These are phyloP conservation scores for Exserohilum turcica DNA, from an alignment of 2,329 filamentous ascomycete genomes.

Conservation along the genomic window DNA sequence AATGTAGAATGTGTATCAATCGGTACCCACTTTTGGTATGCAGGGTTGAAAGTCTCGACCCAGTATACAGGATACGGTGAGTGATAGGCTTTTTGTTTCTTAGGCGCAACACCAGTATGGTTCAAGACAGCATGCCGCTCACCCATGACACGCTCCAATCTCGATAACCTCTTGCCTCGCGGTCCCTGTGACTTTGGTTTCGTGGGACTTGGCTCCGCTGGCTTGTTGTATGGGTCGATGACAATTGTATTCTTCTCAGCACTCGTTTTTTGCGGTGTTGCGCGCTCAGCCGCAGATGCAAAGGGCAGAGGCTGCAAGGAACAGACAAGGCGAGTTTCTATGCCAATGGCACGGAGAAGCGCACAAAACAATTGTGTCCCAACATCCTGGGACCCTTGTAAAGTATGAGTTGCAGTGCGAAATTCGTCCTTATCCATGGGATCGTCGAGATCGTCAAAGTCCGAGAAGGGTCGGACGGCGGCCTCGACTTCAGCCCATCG, in stretches of 20 bases:
- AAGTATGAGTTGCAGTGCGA: slow-evolving; percentile 66
- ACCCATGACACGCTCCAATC: slow-evolving; percentile 40
- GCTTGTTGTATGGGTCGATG: slow-evolving; percentile 41
- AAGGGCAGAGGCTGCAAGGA: slow-evolving; percentile 85
- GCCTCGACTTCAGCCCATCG: slow-evolving; percentile 75
- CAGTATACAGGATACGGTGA: slow-evolving; percentile 86
- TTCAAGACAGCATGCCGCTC: slow-evolving; percentile 34
- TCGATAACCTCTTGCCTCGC: slow-evolving; percentile 40
- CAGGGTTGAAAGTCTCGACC: slow-evolving; percentile 88
- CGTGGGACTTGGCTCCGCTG: slow-evolving; percentile 19
- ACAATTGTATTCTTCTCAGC: slow-evolving; percentile 30
- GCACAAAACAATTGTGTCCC: slow-evolving; percentile 92
- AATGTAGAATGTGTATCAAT: slow-evolving; percentile 84
- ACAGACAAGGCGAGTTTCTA: slow-evolving; percentile 83
- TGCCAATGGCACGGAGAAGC: slow-evolving; percentile 78
- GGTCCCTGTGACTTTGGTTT: slow-evolving; percentile 26
- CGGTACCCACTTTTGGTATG: slow-evolving; percentile 88
- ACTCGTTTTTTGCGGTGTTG: slow-evolving; percentile 33
- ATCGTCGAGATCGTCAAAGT: slow-evolving; percentile 67
- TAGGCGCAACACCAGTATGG: slow-evolving; percentile 38
- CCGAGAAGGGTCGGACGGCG: slow-evolving; percentile 56
- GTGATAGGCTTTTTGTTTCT: slow-evolving; percentile 62
- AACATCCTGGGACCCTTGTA: slow-evolving; percentile 84
- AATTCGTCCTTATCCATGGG: slow-evolving; percentile 76
- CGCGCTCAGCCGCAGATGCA: slow-evolving; percentile 48